phyloP scores from a whole-genome alignment of 2,329 filamentous ascomycete species.

The Aureobasidium leucospermi region DNA sequence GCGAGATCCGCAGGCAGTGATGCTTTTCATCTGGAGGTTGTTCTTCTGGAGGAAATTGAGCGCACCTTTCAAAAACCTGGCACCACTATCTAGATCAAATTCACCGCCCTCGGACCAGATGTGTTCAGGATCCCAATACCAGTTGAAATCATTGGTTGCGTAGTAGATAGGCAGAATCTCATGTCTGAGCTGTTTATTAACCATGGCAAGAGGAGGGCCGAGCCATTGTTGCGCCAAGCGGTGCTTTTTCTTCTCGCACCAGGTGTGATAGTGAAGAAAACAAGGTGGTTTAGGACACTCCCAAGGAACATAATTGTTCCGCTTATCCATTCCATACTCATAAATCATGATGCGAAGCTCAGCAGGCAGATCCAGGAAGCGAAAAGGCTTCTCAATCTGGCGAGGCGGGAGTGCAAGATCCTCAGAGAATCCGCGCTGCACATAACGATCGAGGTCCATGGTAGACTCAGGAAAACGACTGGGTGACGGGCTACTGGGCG shows the following conservation, averaged over 20 bases:
- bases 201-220: background rate
- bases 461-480: background rate
- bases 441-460: background rate
- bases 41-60: background rate
- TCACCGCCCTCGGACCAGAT: background rate
- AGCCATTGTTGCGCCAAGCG: background rate
- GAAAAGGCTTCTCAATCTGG: background rate
- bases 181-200: background rate
- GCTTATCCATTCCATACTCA: background rate
- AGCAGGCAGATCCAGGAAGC: background rate
- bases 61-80: background rate
- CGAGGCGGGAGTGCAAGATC: background rate
- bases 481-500: background rate
- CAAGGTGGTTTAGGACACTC: background rate
- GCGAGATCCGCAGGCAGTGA: background rate
- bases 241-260: background rate
- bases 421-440: background rate
- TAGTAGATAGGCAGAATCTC: background rate
- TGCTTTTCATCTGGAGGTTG: background rate
- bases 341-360: slow-evolving; percentile 1
- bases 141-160: background rate
- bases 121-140: background rate
- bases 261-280: background rate
- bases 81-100: background rate
- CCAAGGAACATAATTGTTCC: background rate